These are phyloP conservation scores for Gossypium stocksii DNA, from an alignment of 345 rosid genomes.

Conservation along the genomic window DNA sequence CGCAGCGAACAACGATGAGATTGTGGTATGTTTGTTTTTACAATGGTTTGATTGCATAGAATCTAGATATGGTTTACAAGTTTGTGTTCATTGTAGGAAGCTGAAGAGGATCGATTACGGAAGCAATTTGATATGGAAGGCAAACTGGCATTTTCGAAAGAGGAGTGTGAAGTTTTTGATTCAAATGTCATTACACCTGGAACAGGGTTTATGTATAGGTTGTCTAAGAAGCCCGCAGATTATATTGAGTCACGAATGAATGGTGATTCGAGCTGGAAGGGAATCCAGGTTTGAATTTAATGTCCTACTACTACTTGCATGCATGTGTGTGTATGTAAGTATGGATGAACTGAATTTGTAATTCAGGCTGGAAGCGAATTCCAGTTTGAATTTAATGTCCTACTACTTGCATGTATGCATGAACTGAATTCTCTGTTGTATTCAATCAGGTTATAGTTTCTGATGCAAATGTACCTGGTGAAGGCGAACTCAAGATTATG, in stretches of 20 bases:
- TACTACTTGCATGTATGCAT: no score
- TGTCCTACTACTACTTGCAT: neutral
- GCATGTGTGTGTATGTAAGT: no score
- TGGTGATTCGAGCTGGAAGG: constrained; percentile 22
- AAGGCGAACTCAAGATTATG: constrained; percentile 35
- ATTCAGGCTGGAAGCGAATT: no score
- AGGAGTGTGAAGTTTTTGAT: constrained; percentile 14
- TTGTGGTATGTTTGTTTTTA: constrained; percentile 15
- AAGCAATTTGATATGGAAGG: constrained; percentile 25
- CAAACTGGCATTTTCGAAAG: constrained; percentile 18
- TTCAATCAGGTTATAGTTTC: constrained; percentile 25
- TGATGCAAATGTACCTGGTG: constrained; percentile 36
- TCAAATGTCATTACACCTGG: constrained; percentile 31
- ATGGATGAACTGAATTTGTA: no score
- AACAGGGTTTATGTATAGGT: constrained; percentile 19
- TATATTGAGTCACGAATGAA: constrained; percentile 11
- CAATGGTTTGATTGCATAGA: no score
- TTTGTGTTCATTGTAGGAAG: constrained; percentile 6
- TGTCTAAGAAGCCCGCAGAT: constrained; percentile 19
- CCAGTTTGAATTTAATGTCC: no score
- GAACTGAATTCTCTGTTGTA: neutral
- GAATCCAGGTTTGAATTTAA: constrained; percentile 19
- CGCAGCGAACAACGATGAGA: constrained; percentile 15
- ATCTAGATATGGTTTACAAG: no score
- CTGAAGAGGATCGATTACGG: constrained; percentile 18